These are phyloP conservation scores for Diaporthe nobilis DNA, from an alignment of 2,329 filamentous ascomycete genomes.

Conservation along the genomic window DNA sequence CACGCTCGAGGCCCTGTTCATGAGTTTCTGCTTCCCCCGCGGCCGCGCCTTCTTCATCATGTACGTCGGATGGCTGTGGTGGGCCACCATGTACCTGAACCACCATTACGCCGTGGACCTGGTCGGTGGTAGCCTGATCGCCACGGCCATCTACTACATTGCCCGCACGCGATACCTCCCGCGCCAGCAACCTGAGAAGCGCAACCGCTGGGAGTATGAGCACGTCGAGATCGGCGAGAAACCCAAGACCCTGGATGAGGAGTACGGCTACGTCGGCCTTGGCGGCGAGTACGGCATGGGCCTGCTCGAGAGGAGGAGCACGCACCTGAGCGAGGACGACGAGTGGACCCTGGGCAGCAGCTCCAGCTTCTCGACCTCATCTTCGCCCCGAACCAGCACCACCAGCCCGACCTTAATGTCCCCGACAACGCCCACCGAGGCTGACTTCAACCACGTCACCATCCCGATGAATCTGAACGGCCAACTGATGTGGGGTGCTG, in stretches of 20 bases:
- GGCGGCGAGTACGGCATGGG: slow-evolving; percentile 62
- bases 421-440: slow-evolving; percentile 61
- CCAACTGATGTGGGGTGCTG: slow-evolving; percentile 53
- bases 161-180: slow-evolving; percentile 86
- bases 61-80: slow-evolving; percentile 96
- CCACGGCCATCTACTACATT: slow-evolving; percentile 85
- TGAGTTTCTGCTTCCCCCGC: slow-evolving; percentile 91
- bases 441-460: slow-evolving; percentile 50
- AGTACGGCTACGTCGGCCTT: slow-evolving; percentile 60
- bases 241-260: slow-evolving; percentile 57
- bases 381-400: slow-evolving; percentile 55
- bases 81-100: slow-evolving; percentile 98
- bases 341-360: slow-evolving; percentile 93
- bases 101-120: slow-evolving; percentile 98
- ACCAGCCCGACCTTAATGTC: slow-evolving; percentile 65
- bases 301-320: slow-evolving; percentile 58
- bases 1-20: slow-evolving; percentile 90
- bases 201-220: slow-evolving; percentile 94
- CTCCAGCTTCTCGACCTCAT: slow-evolving; percentile 72
- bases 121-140: slow-evolving; percentile 84
- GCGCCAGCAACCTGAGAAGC: slow-evolving; percentile 85
- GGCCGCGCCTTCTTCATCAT: slow-evolving; percentile 83
- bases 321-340: slow-evolving; percentile 73
- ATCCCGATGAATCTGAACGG: slow-evolving; percentile 39
- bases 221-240: slow-evolving; percentile 87